Percentiles rank a stretch among this genome's conserved stretches.
These are phyloP conservation scores for Orbilia oligospora DNA, from an alignment of 2,329 filamentous ascomycete species.

Conservation along the genomic window DNA sequence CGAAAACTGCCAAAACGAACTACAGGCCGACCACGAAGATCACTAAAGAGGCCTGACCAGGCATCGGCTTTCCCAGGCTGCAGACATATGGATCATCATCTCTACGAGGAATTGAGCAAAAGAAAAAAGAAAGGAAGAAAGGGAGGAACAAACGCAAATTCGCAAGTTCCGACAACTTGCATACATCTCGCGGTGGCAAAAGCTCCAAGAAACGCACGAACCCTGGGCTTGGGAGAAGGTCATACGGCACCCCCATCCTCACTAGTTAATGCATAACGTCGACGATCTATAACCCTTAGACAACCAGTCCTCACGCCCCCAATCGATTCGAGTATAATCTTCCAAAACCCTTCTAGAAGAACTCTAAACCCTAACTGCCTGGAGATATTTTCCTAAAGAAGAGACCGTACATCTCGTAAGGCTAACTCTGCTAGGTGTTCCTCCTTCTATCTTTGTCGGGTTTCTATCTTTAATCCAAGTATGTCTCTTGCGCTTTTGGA, in stretches of 20 bases:
- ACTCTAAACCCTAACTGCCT: conserved; percentile 2
- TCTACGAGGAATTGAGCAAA: conserved; percentile 20
- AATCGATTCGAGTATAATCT: conserved; percentile 14
- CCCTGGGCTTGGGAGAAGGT: conserved; percentile 18
- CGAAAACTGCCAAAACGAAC: not conserved
- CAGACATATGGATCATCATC: conserved; percentile 7
- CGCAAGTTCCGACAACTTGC: conserved; percentile 37
- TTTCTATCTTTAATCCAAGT: conserved; percentile 6
- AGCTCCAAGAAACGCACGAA: not conserved
- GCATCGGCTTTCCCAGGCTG: conserved; percentile 51
- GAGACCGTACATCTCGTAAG: conserved; percentile 16
- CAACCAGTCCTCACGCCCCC: not conserved
- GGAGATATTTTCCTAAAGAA: conserved; percentile 50
- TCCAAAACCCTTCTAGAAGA: conserved; percentile 31
- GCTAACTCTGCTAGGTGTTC: conserved; percentile 29
- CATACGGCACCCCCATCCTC: conserved; percentile 20
- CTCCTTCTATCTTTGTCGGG: conserved; percentile 24
- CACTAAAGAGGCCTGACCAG: conserved; percentile 16
- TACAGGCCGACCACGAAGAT: conserved; percentile 8
- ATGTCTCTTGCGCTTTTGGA: conserved; percentile 9
- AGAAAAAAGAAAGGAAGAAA: conserved; percentile 1
- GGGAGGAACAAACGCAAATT: conserved; percentile 13
- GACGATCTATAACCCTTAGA: conserved; percentile 15
- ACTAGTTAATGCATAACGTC: conserved; percentile 24
- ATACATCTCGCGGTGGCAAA: conserved; percentile 14